Base-by-base conservation (phyloP, 306 rosid genomes). In the Casuarina glauca region DNA sequence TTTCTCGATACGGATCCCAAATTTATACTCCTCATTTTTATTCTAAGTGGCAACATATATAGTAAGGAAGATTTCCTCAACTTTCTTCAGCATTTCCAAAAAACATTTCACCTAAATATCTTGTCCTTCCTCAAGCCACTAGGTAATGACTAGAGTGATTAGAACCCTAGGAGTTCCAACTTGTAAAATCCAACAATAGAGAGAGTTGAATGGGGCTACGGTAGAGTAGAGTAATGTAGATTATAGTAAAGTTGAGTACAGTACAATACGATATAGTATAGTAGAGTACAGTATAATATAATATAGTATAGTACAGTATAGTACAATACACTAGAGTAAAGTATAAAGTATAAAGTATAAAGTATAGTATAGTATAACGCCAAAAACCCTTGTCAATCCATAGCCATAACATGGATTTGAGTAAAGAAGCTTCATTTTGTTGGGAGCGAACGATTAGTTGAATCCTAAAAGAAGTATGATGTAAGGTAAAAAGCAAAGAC, bases 111-210 rank as follows among this genome's bases (percentile, higher is more conserved):
- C 76, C 13, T 74, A 46, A 78, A 86, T 48, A 4, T 75, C 38
- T 80, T 75, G 16, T 41, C 93, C 94, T 82, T 88, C 74, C 71
- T 89, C 79, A 6, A 87, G 68, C 96, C 93, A 93, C 44, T 86
- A 91, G 35, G 86, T 73, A 13, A 93, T 88, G 66, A 89, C 74
- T 4, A 87, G 86, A 52, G 7, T 32, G 41, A 93, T 60, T 19
- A 91, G 62, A 74, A 53, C 51, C 76, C 20, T 58, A 9, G 92
- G 93, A 69, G 84, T 69, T 20, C 86, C 73, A 20, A 44, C 74
- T 77, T n/a, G 76, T 26, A 55, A 80, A 54, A 91, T 70, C 19
- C 80, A 83, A 66, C n/a, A 36, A 79, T 38, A 68, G 5, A 90
- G 88, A 39, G 90, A 46, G 67, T 82, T 83, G 6, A 72, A 32